These are phyloP conservation scores for Malus sieversii DNA, from an alignment of 306 rosid genomes.

Conservation along the genomic window DNA sequence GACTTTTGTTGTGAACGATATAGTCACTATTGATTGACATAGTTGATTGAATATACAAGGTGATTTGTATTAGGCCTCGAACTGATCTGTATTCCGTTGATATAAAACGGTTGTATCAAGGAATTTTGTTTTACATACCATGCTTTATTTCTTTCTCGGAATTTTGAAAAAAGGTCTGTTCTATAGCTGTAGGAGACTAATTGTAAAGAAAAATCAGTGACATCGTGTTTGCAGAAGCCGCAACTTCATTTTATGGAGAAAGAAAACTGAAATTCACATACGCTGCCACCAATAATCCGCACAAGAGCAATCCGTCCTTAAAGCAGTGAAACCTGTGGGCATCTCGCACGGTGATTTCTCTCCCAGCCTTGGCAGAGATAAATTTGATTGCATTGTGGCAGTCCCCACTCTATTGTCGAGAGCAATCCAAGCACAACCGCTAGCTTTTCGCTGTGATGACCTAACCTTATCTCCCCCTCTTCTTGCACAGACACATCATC, in stretches of 20 bases:
- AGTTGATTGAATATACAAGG: conserved; percentile 17
- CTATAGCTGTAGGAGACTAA: not conserved
- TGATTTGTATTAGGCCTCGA: not conserved
- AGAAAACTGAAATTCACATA: not conserved
- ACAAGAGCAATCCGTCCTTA: conserved; percentile 70
- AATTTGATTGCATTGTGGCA: conserved; percentile 76
- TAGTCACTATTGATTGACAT: conserved; percentile 3
- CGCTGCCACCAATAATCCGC: conserved; percentile 63
- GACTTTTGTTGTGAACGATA: not conserved
- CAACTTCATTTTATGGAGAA: not conserved
- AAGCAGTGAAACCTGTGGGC: conserved; percentile 76
- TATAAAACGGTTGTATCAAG: not conserved
- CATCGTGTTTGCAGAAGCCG: not conserved
- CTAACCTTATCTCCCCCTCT: conserved; percentile 59
- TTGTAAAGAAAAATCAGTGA: not conserved
- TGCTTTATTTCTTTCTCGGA: not conserved
- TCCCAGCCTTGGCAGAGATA: conserved; percentile 48
- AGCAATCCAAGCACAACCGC: conserved; percentile 40
- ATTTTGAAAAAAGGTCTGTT: not conserved
- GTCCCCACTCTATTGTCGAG: conserved; percentile 27
- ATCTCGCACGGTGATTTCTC: conserved; percentile 80
- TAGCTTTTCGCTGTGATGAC: conserved; percentile 69
- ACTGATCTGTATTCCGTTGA: not conserved
- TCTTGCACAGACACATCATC: conserved; percentile 45
- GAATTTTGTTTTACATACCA: not conserved